A percentile compares a stretch with the other conserved stretches of the same genome.
Evolutionary conservation across 495 filamentous ascomycete species (phyloP).

Genomic region (Xylaria telfairii): DNA sequence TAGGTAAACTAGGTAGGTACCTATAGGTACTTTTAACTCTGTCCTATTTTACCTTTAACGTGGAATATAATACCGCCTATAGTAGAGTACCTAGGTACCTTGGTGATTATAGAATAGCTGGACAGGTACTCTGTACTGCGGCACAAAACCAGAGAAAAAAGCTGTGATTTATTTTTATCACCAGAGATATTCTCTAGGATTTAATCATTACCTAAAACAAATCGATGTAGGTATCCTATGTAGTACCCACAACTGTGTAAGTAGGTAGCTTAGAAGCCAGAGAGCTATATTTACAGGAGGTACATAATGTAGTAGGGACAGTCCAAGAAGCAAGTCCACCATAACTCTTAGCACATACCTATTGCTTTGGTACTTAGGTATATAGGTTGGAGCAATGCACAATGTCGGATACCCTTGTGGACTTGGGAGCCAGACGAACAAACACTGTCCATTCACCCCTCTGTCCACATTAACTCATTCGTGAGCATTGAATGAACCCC

Average conservation of each 20-base stretch:
- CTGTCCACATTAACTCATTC: background rate
- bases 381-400: too few relatives aligned
- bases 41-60: slow-evolving; percentile 1
- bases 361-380: background rate
- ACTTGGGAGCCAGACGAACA: background rate
- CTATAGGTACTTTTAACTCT: too few relatives aligned
- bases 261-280: background rate
- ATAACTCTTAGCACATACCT: background rate
- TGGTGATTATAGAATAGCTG: too few relatives aligned
- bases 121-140: background rate
- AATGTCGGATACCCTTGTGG: background rate
- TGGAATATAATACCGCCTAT: too few relatives aligned
- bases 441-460: background rate
- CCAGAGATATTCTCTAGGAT: background rate
- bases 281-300: background rate
- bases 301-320: background rate
- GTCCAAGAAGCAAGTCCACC: background rate
- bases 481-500: background rate
- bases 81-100: too few relatives aligned
- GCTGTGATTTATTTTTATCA: background rate
- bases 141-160: background rate
- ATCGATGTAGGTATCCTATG: too few relatives aligned
- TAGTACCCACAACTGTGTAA: too few relatives aligned
- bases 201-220: background rate
- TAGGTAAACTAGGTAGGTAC: too few relatives aligned